Evolutionary conservation across 495 filamentous ascomycete genomes (phyloP), one percentile per base, ranked within the genome.

Genomic region (Aspergillus wentii): DNA sequence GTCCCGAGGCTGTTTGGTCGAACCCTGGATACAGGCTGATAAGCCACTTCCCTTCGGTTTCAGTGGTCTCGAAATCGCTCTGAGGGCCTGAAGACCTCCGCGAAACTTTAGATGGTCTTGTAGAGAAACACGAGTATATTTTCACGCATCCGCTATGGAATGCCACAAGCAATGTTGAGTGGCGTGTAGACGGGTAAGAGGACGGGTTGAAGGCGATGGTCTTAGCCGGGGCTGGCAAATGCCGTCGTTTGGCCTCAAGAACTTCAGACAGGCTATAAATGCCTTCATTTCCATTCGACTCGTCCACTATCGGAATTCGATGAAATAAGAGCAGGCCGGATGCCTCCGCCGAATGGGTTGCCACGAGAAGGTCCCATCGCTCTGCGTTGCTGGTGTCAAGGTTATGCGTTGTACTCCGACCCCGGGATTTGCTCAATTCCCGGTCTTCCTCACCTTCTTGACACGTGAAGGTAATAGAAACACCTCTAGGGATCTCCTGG

Each of bases 141-240:
- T 88, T 79, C 6, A 84, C 82, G 17, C 76, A 78, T 15, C 87
- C 83, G 4, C 72, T 71, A 3, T 75, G 64, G 28, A 86, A 81
- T 10, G 81, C 72, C 8, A 87, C 69, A 9, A 94, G 65, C 22
- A 95, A 64, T 17, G 69, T 71, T 0, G 76, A 70, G 46, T 82
- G 76, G 14, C 75, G 69, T 7, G 55, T 46, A 60, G 83, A 54
- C 49, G 84, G 55, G 61, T 71, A 69, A 52, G 71, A 27, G 0
- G 76, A 74, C 7, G 85, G 78, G 52, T 86, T 92, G 62, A 95
- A 95, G 1, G 76, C 63, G 36, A 94, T 76, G 8, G 63, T 73
- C 34, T 70, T 72, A 6, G 84, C 79, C 1, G 83, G 83, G 8
- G 76, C 69, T 0, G 80, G 71, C 10, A 94, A 62, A 49, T 76